Evolutionary conservation across 768 basidiomycete species (phyloP).

Genomic region (Mycena olivaceomarginata): DNA sequence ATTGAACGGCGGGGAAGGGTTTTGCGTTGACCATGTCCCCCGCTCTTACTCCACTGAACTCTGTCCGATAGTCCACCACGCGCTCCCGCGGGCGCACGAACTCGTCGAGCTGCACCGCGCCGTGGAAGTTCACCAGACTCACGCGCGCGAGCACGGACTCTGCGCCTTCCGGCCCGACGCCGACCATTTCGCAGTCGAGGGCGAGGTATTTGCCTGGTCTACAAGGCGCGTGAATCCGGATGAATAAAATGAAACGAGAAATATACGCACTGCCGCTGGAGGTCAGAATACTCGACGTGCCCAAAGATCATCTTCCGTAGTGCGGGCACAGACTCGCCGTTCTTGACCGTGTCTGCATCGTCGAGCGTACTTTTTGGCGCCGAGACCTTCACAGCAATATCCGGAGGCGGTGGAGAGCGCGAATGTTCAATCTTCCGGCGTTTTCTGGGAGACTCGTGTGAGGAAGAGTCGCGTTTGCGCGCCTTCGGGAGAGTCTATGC

Average conservation of each 20-base stretch:
- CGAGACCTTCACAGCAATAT: too few species aligned
- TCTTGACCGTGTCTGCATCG: conserved; percentile 54
- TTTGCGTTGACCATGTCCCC: conserved; percentile 84
- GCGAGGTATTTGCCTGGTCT: conserved; percentile 87
- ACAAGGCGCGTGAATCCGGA: conserved; percentile 26
- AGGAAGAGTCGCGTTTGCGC: too few species aligned
- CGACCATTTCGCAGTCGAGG: conserved; percentile 99
- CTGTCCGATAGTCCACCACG: conserved; percentile 95
- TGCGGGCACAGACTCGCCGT: conserved; percentile 67
- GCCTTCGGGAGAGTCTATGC: too few species aligned
- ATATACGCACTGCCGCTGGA: conserved; percentile 66
- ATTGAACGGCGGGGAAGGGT: conserved; percentile 87
- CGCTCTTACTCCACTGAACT: conserved; percentile 91
- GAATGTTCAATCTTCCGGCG: too few species aligned
- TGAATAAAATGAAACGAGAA: conserved; percentile 9
- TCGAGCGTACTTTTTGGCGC: too few species aligned
- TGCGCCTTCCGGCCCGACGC: conserved; percentile 87
- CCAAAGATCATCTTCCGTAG: conserved; percentile 76
- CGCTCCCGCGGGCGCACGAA: conserved; percentile 92
- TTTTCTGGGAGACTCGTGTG: too few species aligned
- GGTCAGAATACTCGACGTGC: conserved; percentile 59
- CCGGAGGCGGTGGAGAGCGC: too few species aligned
- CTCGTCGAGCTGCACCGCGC: conserved; percentile 85
- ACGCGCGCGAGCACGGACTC: conserved; percentile 94
- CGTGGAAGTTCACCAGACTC: conserved; percentile 92